Conservation (phyloP, 768 basidiomycete genomes). For the Phaffia australis region DNA sequence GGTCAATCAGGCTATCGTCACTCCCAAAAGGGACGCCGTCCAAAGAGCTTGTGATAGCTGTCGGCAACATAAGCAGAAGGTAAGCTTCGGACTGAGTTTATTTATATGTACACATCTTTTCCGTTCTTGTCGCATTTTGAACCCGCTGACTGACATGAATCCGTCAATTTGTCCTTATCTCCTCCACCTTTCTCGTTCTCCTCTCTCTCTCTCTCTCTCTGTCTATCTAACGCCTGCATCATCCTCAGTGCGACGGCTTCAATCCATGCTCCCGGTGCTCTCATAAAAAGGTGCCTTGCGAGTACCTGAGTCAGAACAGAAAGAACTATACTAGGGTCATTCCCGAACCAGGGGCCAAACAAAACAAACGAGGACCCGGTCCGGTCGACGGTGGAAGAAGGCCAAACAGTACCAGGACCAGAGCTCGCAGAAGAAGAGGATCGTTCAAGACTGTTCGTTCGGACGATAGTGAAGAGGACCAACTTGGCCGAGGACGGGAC, state of each 20-base stretch:
- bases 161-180: no score
- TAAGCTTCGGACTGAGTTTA: not conserved
- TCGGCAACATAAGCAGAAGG: slow-evolving; percentile 8
- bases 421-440: no score
- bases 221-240: not conserved
- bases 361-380: no score
- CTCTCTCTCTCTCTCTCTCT: not conserved
- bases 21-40: slow-evolving; percentile 11
- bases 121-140: no score
- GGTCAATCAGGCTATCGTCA: not conserved
- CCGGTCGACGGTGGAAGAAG: no score
- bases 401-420: no score
- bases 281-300: not conserved
- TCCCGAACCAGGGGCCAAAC: no score
- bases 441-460: no score
- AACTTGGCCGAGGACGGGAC: not conserved
- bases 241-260: slow-evolving; percentile 3
- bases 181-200: no score
- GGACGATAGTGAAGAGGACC: not conserved
- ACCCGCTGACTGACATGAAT: no score
- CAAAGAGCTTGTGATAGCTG: slow-evolving; percentile 7
- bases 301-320: not conserved
- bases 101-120: no score
- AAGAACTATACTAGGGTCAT: slow-evolving; percentile 11
- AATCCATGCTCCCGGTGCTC: slow-evolving; percentile 4